Conservation (phyloP, 305 asterid species). For the Caryopteris hybrid region DNA sequence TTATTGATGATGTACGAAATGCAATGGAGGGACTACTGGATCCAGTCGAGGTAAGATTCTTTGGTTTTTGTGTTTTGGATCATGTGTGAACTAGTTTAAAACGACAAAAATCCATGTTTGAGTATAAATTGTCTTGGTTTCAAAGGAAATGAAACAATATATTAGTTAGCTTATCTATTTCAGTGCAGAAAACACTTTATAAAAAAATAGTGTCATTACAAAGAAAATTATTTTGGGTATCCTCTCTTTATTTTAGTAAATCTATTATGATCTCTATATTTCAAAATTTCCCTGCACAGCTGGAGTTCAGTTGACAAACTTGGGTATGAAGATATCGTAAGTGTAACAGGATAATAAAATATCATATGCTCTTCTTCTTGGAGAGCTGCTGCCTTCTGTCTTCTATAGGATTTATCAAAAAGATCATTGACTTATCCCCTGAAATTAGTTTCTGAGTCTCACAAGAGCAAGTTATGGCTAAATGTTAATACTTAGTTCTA, state of each 20-base stretch:
- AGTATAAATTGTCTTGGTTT: neutral
- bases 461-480: neutral
- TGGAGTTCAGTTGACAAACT: neutral
- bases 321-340: neutral
- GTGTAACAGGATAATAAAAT: neutral
- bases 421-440: conserved; percentile 1
- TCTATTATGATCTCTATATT: neutral
- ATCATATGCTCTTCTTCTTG: neutral
- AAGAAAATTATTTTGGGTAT: neutral
- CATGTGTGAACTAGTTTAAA: neutral
- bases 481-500: neutral
- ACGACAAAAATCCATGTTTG: neutral
- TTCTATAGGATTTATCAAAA: neutral
- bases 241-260: conserved; percentile 1
- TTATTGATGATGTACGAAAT: conserved; percentile 84
- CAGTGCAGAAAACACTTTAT: neutral
- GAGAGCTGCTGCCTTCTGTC: neutral
- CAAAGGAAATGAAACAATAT: neutral
- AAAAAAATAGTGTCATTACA: neutral
- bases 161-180: neutral
- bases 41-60: conserved; percentile 70
- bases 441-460: neutral
- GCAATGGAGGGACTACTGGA: conserved; percentile 99
- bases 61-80: neutral
- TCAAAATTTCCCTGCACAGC: neutral